Evolutionary conservation across 2,329 filamentous ascomycete species (phyloP), one percentile per base, ranked within the genome.

Genomic region (Diaporthe velutina): DNA sequence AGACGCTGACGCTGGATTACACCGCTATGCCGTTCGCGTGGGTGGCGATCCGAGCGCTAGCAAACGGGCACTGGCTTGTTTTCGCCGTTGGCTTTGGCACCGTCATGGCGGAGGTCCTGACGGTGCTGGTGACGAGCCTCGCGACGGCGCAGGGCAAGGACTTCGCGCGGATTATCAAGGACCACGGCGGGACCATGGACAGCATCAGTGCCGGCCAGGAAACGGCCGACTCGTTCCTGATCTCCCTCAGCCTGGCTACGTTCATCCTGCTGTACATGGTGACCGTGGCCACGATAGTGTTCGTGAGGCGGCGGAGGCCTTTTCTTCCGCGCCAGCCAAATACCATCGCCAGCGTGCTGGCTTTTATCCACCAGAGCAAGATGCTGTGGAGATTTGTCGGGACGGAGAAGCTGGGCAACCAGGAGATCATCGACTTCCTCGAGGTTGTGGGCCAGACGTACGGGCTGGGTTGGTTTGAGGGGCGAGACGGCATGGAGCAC

Each of bases 251-350:
- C 0, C 84, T 94, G 25, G 90, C 91, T 0, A 83, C 91, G 4
- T 84, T 89, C 67, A 94, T 95, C 77, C 86, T 95, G n/a, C 42
- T 90, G 9, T 93, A 93, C 82, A 90, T 95, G 81, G 86, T 88
- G 73, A 78, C 87, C 33, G 89, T 93, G 30, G 90, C 92, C 0
- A 82, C 83, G 1, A 79, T 92, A 1, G 92, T 93, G 25, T 93
- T 93, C 79, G 74, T 86, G 25, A 88, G 90, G 1, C 90, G 94
- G 19, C 88, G 91, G 0, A 90, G 91, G 73, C 90, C 93, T 3
- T 95, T 96, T 82, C 85, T 96, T 73, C 94, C 94, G 1, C 90
- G 94, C 6, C 93, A 95, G 84, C 93, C 94, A 5, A 94, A 92
- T 78, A 95, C 93, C 28, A 95, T 96, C 78, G 92, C 93, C 2